Percentiles rank a stretch among this genome's conserved stretches.
These are phyloP conservation scores for Cystobasidium slooffiae DNA, from an alignment of 1,284 basidiomycete genomes.

Conservation along the genomic window DNA sequence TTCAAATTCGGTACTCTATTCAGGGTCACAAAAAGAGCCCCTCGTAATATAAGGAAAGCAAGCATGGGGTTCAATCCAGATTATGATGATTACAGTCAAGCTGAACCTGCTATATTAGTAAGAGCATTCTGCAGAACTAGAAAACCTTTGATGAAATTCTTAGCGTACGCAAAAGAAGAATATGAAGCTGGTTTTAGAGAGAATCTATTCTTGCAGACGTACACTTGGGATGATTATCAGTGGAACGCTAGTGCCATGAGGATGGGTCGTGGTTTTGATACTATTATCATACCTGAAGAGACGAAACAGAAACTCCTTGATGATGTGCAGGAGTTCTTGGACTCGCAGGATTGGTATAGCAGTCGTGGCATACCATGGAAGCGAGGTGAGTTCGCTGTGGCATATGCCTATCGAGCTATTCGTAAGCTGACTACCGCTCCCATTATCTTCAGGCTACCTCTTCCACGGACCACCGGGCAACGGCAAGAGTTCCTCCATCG, in stretches of 20 bases:
- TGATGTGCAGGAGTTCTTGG: slow-evolving; percentile 51
- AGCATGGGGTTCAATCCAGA: not conserved
- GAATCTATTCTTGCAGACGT: slow-evolving; percentile 19
- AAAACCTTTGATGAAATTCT: slow-evolving; percentile 29
- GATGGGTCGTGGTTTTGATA: slow-evolving; percentile 48
- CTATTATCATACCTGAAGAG: slow-evolving; percentile 49
- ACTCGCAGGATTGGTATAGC: slow-evolving; percentile 49
- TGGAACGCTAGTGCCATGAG: slow-evolving; percentile 14
- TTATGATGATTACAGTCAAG: slow-evolving; percentile 16
- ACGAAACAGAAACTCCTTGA: slow-evolving; percentile 50
- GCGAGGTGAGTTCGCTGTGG: slow-evolving; percentile 22
- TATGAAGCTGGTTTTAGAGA: slow-evolving; percentile 18
- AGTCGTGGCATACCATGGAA: slow-evolving; percentile 47
- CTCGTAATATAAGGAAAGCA: not conserved
- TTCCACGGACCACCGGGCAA: slow-evolving; percentile 30
- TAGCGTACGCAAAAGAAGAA: slow-evolving; percentile 23
- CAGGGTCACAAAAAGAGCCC: slow-evolving; percentile 14
- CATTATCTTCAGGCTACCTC: slow-evolving; percentile 12
- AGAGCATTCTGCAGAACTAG: slow-evolving; percentile 18
- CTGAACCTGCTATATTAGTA: slow-evolving; percentile 24
- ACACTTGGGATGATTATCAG: slow-evolving; percentile 25
- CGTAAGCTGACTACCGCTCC: not conserved
- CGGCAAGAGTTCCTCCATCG: slow-evolving; percentile 34
- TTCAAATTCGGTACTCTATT: slow-evolving; percentile 19
- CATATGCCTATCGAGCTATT: not conserved